These are phyloP conservation scores for Somion occarium DNA, from an alignment of 1,284 basidiomycete genomes.

Conservation along the genomic window DNA sequence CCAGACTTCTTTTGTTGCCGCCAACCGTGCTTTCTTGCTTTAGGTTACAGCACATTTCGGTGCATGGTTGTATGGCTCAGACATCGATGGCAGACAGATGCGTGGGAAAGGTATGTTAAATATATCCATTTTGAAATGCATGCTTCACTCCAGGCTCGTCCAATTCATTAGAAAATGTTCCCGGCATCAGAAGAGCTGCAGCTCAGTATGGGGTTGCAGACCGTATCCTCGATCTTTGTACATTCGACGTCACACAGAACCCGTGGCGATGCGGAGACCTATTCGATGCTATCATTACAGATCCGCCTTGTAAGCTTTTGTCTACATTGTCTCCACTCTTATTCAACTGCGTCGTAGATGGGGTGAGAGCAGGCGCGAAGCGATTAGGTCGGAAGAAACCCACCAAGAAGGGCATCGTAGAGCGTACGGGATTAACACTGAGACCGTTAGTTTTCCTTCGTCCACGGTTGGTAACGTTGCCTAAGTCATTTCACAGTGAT, in stretches of 20 bases:
- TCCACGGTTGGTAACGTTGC: neutral
- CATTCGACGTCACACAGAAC: constrained; percentile 87
- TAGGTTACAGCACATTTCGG: constrained; percentile 87
- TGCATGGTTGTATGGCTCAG: constrained; percentile 84
- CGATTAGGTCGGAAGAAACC: constrained; percentile 75
- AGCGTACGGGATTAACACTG: constrained; percentile 5
- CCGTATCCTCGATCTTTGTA: constrained; percentile 80
- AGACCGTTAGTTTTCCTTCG: constrained; percentile 22
- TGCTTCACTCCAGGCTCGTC: constrained; percentile 7
- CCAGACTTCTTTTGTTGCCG: too few relatives aligned
- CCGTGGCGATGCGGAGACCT: constrained; percentile 87
- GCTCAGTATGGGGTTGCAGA: constrained; percentile 79
- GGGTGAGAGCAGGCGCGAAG: constrained; percentile 95
- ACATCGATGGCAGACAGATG: constrained; percentile 98
- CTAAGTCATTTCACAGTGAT: constrained; percentile 30
- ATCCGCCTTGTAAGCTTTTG: constrained; percentile 78
- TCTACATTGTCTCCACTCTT: neutral
- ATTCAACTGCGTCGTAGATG: constrained; percentile 49
- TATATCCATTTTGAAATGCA: neutral
- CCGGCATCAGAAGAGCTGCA: constrained; percentile 80
- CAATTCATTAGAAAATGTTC: constrained; percentile 36
- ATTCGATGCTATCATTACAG: constrained; percentile 93
- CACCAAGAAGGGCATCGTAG: constrained; percentile 11
- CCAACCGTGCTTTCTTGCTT: too few relatives aligned
- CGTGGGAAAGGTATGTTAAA: constrained; percentile 70